Evolutionary conservation across 164 flowering plant genomes (phyloP), one percentile per base, ranked within the genome.

Genomic region (Akebia trifoliata): DNA sequence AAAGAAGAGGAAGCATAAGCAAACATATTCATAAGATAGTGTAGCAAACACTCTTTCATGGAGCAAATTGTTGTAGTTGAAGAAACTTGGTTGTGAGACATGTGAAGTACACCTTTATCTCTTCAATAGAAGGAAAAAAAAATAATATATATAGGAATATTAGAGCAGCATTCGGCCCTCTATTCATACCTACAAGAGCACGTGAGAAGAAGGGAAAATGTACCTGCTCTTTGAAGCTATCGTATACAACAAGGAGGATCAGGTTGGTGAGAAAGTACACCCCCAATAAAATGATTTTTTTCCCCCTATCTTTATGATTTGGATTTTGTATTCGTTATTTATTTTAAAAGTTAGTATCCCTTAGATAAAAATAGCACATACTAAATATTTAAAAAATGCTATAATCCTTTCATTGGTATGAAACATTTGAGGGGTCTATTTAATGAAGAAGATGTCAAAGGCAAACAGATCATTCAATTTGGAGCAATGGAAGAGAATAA

Each of bases 221-320:
- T 72, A 92, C 98, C 96, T 86, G 81, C 60, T 64, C 63, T 74
- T 85, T 92, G 79, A 92, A 92, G 76, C 95, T 85, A 68, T 92
- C 95, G 56, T 89, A 92, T 25, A 92, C 96, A 65, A 86, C 96
- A 45, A 96, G 96, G 71, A 92, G 95, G 54, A 92, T 73, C 76
- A 92, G 67, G 64, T 85, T 92, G 11, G 96, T 92, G 61, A 92
- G 78, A 48, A 92, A 88, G 81, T 92, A 92, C 31, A 92, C 96
- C n/a, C 93, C 98, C 77, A 92, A 42, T 22, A 92, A 71, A 62
- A 92, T 74, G 32, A n/a, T n/a, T n/a, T n/a, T n/a, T n/a, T n/a
- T n/a, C n/a, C n/a, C n/a, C n/a, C n/a, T n/a, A n/a, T n/a, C n/a
- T n/a, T n/a, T n/a, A n/a, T n/a, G n/a, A n/a, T n/a, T n/a, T n/a